Evolutionary conservation across 257 asterid genomes (phyloP).

Genomic region (Petrea volubilis): DNA sequence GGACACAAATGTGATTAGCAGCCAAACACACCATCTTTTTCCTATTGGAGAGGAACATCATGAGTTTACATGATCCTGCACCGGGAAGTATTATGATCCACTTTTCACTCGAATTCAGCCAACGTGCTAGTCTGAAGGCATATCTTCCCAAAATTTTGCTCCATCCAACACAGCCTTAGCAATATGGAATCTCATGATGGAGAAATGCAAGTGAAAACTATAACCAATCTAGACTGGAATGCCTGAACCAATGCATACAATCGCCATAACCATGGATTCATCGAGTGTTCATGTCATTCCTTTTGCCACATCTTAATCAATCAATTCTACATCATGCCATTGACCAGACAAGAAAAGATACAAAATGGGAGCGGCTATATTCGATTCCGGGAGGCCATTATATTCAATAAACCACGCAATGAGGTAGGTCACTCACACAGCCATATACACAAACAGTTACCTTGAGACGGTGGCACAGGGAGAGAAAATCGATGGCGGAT

Average conservation of each 20-base stretch:
- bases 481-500: constrained; percentile 86
- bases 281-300: background rate
- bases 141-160: background rate
- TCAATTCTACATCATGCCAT: constrained; percentile 2
- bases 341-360: background rate
- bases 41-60: background rate
- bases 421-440: background rate
- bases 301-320: constrained; percentile 3
- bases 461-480: constrained; percentile 94
- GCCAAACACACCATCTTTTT: background rate
- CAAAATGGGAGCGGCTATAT: background rate
- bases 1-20: background rate
- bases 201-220: constrained; percentile 1
- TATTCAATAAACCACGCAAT: background rate
- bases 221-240: background rate
- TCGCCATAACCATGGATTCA: background rate
- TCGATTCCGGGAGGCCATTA: background rate
- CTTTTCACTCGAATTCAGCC: background rate
- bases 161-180: background rate
- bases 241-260: background rate
- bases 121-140: background rate
- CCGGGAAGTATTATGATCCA: background rate
- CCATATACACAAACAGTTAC: constrained; percentile 34
- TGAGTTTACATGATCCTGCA: background rate
- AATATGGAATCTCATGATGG: constrained; percentile 6